Conservation (phyloP, 768 basidiomycete genomes). For the Termitomyces sp. region DNA sequence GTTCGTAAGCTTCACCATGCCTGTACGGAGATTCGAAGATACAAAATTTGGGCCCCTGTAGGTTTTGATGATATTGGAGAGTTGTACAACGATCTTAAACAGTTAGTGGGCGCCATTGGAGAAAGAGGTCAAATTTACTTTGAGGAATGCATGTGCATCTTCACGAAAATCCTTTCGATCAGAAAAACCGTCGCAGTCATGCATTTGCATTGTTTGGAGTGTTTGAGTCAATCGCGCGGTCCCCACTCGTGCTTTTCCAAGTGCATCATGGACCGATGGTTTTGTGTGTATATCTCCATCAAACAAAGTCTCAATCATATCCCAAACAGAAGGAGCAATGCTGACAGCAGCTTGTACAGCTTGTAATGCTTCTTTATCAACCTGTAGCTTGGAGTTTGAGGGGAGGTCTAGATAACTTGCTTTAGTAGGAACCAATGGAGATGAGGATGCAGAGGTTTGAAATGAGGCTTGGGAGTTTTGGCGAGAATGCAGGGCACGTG, state of each 20-base stretch:
- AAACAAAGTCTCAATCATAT: slow-evolving; percentile 69
- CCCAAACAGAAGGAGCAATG: slow-evolving; percentile 78
- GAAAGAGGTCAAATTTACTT: slow-evolving; percentile 40
- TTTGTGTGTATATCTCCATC: slow-evolving; percentile 36
- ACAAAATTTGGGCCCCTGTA: slow-evolving; percentile 54
- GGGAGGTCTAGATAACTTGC: slow-evolving; percentile 41
- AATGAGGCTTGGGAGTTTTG: slow-evolving; percentile 37
- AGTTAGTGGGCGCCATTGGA: not conserved
- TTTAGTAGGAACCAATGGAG: slow-evolving; percentile 33
- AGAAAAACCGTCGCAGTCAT: slow-evolving; percentile 46
- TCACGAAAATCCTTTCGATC: slow-evolving; percentile 66
- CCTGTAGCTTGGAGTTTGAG: slow-evolving; percentile 51
- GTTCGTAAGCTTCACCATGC: slow-evolving; percentile 74
- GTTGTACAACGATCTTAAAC: slow-evolving; percentile 64
- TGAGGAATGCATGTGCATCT: slow-evolving; percentile 76
- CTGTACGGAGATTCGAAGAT: slow-evolving; percentile 52
- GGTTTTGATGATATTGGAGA: slow-evolving; percentile 70
- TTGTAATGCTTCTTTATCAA: slow-evolving; percentile 75
- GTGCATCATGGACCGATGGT: slow-evolving; percentile 43
- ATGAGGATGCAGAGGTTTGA: slow-evolving; percentile 28
- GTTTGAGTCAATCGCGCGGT: slow-evolving; percentile 59
- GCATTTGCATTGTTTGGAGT: slow-evolving; percentile 55
- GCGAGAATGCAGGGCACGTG: slow-evolving; percentile 26
- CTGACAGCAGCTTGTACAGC: slow-evolving; percentile 77
- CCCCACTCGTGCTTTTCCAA: slow-evolving; percentile 57